A percentile compares a stretch with the other conserved stretches of the same genome.
These are phyloP conservation scores for Pythium rhizo-oryzae DNA, from an alignment of 352 stramenopile species.

Conservation along the genomic window DNA sequence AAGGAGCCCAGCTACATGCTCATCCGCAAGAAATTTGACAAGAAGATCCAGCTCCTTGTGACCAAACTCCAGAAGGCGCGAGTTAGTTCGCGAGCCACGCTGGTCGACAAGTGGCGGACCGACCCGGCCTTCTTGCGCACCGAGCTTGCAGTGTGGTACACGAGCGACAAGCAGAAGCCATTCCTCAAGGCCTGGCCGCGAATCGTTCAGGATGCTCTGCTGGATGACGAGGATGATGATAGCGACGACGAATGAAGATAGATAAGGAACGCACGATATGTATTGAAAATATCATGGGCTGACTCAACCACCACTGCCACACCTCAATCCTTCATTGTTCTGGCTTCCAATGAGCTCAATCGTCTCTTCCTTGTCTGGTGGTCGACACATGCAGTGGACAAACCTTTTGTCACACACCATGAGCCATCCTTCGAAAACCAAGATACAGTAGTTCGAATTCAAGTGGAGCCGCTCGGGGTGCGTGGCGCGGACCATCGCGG, in stretches of 20 bases:
- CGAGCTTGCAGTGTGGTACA: slow-evolving; percentile 65
- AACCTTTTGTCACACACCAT: no score
- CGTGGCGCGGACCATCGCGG: no score
- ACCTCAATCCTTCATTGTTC: no score
- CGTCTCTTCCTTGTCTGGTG: background rate
- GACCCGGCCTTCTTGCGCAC: slow-evolving; percentile 52
- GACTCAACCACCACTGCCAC: background rate
- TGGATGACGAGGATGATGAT: slow-evolving; percentile 16
- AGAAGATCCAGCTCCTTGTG: slow-evolving; percentile 83
- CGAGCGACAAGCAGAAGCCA: slow-evolving; percentile 47
- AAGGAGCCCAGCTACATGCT: slow-evolving; percentile 94
- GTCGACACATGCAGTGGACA: no score
- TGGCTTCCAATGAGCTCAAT: no score
- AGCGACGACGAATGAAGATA: slow-evolving; percentile 16
- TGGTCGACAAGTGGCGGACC: slow-evolving; percentile 47
- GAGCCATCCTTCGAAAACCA: no score
- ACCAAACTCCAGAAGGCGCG: slow-evolving; percentile 50
- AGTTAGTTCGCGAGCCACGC: slow-evolving; percentile 46
- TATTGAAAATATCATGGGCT: background rate
- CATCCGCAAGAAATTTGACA: slow-evolving; percentile 88
- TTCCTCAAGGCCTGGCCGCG: slow-evolving; percentile 54
- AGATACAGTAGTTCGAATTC: no score
- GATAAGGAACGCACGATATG: background rate
- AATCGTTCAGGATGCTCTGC: slow-evolving; percentile 28
- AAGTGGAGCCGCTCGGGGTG: no score